Percentiles rank a stretch among this genome's conserved stretches.
Evolutionary conservation across 2,329 filamentous ascomycete species (phyloP).

Genomic region (Fusarium coffeatum): DNA sequence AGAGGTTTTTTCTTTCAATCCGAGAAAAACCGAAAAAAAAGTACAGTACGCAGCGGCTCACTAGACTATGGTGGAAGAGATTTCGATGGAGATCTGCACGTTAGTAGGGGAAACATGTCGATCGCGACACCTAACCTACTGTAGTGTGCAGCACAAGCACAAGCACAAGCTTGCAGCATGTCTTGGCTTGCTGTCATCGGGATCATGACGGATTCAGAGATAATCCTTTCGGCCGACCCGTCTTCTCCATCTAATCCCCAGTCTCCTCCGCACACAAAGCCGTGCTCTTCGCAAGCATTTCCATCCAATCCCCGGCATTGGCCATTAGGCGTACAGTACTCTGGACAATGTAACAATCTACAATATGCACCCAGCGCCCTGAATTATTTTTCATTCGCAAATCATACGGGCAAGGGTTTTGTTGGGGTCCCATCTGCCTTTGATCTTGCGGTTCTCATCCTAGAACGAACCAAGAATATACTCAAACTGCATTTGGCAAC

Average conservation of each 20-base stretch:
- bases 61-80: background rate
- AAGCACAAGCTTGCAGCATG: slow-evolving; percentile 8
- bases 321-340: background rate
- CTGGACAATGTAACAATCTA: background rate
- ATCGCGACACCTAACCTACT: slow-evolving; percentile 11
- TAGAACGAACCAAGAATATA: background rate
- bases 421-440: background rate
- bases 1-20: slow-evolving; percentile 20
- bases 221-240: slow-evolving; percentile 38
- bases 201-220: slow-evolving; percentile 29
- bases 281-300: slow-evolving; percentile 33
- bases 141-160: slow-evolving; percentile 12
- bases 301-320: slow-evolving; percentile 40
- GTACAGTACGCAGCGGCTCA: background rate
- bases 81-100: slow-evolving; percentile 18
- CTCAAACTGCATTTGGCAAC: background rate
- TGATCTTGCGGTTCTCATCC: background rate
- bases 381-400: slow-evolving; percentile 6
- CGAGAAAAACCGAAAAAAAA: slow-evolving; percentile 23
- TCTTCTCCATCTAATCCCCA: slow-evolving; percentile 34
- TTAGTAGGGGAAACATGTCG: slow-evolving; percentile 6
- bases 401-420: slow-evolving; percentile 14
- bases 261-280: slow-evolving; percentile 33
- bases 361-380: background rate
- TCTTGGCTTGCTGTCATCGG: slow-evolving; percentile 17